Base-by-base conservation (phyloP, 257 asterid genomes). In the Ophiorrhiza pumila region DNA sequence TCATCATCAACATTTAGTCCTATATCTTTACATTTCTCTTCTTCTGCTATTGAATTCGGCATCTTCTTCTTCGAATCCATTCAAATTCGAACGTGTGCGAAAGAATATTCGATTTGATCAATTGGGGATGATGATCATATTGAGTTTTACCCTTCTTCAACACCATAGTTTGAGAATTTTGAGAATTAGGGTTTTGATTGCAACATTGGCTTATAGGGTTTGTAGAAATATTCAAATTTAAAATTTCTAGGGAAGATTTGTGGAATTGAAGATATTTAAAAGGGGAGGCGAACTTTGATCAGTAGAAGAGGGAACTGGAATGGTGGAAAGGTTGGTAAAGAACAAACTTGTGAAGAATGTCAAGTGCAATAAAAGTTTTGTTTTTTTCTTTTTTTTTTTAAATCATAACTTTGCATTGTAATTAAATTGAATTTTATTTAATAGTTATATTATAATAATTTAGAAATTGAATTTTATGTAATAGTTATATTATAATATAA, bases 121-220 rank as follows among this genome's bases (percentile, higher is more conserved):
- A 39, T 41, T 42, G 39, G 25, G 65, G 56, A 31, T 76, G 65
- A n/a, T 35, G 61, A 69, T 49, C 68, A 66, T 56, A 43, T n/a
- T 49, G 75, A 57, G 70, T 50, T 23, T 37, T 49, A 34, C 65
- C 35, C 34, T 39, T 62, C 67, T 60, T 63, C 80, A 76, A 71
- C 76, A 76, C 71, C 76, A 76, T 76, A 76, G 39, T 27, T n/a
- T 76, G 39, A 63, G 76, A 43, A 69, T 47, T 45, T 42, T 47
- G 64, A 20, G 59, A 69, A 62, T 53, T 76, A 76, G 80, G 80
- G 80, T 55, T 76, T 70, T 76, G 76, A 69, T 4, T 31, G 80
- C 72, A 46, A 27, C 76, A 52, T 49, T 70, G 58, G 13, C 70
- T 45, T 20, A 37, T 53, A 9, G 27, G 46, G 11, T 46, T 47